Evolutionary conservation across 148 eudicot genomes (phyloP), one percentile per base, ranked within the genome.

Genomic region (Rhododendron henanense): DNA sequence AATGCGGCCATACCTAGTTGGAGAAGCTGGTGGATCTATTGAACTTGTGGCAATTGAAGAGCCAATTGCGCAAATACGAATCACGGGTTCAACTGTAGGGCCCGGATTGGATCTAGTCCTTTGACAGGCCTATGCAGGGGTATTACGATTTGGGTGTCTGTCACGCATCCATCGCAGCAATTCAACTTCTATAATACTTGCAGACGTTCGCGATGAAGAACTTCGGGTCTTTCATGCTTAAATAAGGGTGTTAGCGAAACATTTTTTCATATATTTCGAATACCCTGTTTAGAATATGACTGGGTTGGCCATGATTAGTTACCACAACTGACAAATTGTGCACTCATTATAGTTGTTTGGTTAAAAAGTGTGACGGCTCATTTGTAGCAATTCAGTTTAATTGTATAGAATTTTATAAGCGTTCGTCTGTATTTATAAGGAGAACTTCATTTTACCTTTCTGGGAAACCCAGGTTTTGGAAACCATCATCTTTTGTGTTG

Each of bases 141-240:
- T n/a, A 96, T 96, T 94, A 92, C 99, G 23, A 97, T 96, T 81
- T 92, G 99, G 18, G 96, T 95, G 45, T 96, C 98, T 45, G 97
- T 95, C 23, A 95, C 99, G 10, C 97, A 10, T 25, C 97, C 78
- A 94, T 96, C 85, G 99, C 98, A 16, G 99, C 96, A 3, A 96
- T 96, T 88, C 97, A 94, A 83, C 97, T 95, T 83, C 79, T 96
- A 73, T 83, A 23, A 67, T 1, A 47, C 16, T 21, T 14, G 0
- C 9, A 0, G n/a, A 37, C 18, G 33, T 45, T 45, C 35, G 18
- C 6, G 0, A 8, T 16, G 44, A 59, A 81, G 31, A 81, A 55
- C 25, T 45, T 3, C 4, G 0, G 9, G 3, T 23, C 23, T 53
- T 35, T 45, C 19, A 14, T 18, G 23, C 18, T 31, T 1, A 33